Conservation (phyloP, 495 filamentous ascomycete species). For the Zalerion maritima region DNA sequence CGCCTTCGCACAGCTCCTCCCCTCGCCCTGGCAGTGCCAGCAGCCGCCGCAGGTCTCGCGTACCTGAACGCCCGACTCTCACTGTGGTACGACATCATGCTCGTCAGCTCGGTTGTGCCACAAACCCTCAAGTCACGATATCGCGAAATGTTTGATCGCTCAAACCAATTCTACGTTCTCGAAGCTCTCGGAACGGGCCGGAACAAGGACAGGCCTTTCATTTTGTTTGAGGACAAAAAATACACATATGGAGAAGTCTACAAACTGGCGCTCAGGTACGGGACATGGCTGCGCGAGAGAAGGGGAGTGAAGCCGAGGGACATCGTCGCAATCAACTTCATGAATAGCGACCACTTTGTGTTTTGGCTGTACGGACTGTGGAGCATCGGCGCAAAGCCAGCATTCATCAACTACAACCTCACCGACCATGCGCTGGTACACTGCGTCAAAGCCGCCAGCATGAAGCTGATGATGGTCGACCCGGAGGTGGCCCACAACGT, state of each 20-base stretch:
- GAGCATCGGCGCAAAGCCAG: constrained; percentile 79
- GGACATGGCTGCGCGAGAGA: constrained; percentile 63
- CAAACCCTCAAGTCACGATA: constrained; percentile 25
- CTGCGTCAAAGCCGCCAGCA: constrained; percentile 55
- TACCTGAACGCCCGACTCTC: constrained; percentile 68
- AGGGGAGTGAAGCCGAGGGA: constrained; percentile 58
- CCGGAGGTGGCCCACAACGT: constrained; percentile 41
- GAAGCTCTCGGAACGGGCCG: constrained; percentile 50
- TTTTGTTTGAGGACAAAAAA: constrained; percentile 58
- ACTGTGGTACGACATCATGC: constrained; percentile 47
- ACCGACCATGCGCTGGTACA: constrained; percentile 61
- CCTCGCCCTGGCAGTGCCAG: constrained; percentile 44
- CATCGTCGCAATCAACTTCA: constrained; percentile 78
- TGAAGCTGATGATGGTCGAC: constrained; percentile 63
- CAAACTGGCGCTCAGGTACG: constrained; percentile 58
- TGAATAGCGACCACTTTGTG: constrained; percentile 70
- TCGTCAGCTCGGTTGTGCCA: constrained; percentile 36
- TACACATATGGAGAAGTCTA: constrained; percentile 81
- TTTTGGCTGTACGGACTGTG: constrained; percentile 79
- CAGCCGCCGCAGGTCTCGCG: constrained; percentile 50
- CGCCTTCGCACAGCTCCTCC: constrained; percentile 19
- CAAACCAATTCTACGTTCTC: constrained; percentile 69
- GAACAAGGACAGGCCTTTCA: constrained; percentile 41
- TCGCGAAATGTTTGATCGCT: constrained; percentile 37
- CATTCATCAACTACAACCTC: constrained; percentile 91